phyloP scores from a whole-genome alignment of 2,329 filamentous ascomycete species.

The Microsporum canis region DNA sequence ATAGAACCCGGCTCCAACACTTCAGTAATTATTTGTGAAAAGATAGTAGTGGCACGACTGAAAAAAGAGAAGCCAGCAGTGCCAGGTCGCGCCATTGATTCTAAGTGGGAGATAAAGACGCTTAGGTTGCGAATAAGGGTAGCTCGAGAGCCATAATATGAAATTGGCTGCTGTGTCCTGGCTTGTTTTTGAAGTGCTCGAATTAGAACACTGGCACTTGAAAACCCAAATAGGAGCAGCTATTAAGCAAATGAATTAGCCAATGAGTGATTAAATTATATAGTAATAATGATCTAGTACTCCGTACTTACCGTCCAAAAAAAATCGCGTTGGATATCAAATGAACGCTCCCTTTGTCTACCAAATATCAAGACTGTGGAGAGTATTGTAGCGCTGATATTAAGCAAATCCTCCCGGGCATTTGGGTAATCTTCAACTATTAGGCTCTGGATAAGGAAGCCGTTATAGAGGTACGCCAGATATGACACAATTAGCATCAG shows the following conservation, averaged over 20 bases:
- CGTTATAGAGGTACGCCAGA: neutral
- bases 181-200: neutral
- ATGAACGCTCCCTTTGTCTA: neutral
- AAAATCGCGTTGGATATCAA: slow-evolving; percentile 1
- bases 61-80: neutral
- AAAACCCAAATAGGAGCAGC: neutral
- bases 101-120: neutral
- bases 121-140: neutral
- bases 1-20: neutral
- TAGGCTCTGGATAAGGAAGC: neutral
- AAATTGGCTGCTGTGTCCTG: neutral
- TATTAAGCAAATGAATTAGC: neutral
- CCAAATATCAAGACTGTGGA: neutral
- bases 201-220: slow-evolving; percentile 1
- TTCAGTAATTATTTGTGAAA: slow-evolving; percentile 1
- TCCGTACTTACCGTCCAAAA: neutral
- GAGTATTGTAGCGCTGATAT: neutral
- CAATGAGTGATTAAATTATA: neutral
- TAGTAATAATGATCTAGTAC: neutral
- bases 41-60: neutral
- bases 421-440: neutral
- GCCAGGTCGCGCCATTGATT: neutral
- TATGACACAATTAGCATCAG: slow-evolving; percentile 3
- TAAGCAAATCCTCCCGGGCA: neutral
- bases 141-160: neutral